Evolutionary conservation across 192 early-diverging fungal genomes (phyloP).

Genomic region (Nowakowskiella sp.): DNA sequence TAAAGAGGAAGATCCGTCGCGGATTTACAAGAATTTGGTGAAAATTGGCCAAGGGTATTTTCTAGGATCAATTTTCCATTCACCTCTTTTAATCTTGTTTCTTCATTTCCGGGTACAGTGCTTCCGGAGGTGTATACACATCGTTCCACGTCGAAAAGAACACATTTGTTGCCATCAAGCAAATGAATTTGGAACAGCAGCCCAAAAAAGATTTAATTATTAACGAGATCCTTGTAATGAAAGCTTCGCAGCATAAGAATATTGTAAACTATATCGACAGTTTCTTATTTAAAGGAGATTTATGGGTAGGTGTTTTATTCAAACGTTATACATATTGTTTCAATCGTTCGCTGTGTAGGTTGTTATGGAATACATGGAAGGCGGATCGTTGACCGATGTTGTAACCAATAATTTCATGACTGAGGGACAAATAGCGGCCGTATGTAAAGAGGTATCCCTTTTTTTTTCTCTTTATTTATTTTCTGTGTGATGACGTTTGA

Average conservation of each 20-base stretch:
- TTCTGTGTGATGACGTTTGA: neutral
- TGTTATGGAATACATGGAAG: conserved; percentile 90
- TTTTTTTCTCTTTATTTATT: neutral
- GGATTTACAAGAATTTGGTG: conserved; percentile 74
- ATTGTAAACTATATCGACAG: conserved; percentile 82
- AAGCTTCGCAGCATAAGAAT: conserved; percentile 47
- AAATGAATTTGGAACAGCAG: conserved; percentile 93
- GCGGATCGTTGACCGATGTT: conserved; percentile 75
- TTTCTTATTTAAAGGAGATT: conserved; percentile 65
- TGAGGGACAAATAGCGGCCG: conserved; percentile 91
- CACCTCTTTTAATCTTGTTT: neutral
- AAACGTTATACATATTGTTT: neutral
- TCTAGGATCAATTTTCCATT: conserved; percentile 6
- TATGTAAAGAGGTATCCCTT: conserved; percentile 73
- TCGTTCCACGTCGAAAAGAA: conserved; percentile 59
- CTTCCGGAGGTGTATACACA: conserved; percentile 89
- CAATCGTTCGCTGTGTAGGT: conserved; percentile 25
- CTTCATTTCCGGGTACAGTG: conserved; percentile 37
- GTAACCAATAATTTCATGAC: conserved; percentile 71
- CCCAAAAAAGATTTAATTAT: conserved; percentile 95
- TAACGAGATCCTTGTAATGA: conserved; percentile 63
- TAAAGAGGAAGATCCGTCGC: conserved; percentile 77
- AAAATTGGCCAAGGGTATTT: conserved; percentile 83
- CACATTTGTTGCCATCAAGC: conserved; percentile 83
- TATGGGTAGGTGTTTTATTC: conserved; percentile 49